These are phyloP conservation scores for Solanum sparsipilum DNA, from an alignment of 257 asterid genomes.

Conservation along the genomic window DNA sequence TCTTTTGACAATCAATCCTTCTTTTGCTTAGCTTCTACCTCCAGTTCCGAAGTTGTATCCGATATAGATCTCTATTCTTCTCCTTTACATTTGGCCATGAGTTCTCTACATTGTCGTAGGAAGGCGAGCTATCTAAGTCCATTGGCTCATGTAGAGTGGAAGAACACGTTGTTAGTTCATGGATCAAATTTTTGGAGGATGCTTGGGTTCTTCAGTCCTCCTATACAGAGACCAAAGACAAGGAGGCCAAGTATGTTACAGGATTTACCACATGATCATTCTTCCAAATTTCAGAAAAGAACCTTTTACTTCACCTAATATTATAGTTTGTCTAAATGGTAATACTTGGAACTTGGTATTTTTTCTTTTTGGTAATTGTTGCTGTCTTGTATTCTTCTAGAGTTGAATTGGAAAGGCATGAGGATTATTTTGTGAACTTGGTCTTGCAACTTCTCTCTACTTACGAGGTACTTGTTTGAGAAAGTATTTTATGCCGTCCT, in stretches of 20 bases:
- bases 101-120: slow-evolving; percentile 28
- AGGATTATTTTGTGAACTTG: slow-evolving; percentile 63
- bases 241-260: slow-evolving; percentile 50
- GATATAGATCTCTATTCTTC: not conserved
- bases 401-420: slow-evolving; percentile 84
- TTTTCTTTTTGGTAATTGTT: not conserved
- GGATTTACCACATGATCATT: not conserved
- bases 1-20: not conserved
- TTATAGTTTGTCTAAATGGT: not conserved
- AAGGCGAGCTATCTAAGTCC: slow-evolving; percentile 66
- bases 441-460: slow-evolving; percentile 60
- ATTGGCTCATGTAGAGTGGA: slow-evolving; percentile 65
- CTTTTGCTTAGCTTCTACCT: slow-evolving; percentile 4
- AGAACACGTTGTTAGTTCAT: slow-evolving; percentile 57
- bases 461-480: slow-evolving; percentile 56
- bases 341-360: not conserved
- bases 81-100: not conserved
- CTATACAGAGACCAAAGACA: slow-evolving; percentile 54
- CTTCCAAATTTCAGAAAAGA: not conserved
- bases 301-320: not conserved
- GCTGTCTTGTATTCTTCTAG: slow-evolving; percentile 25
- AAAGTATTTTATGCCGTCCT: not conserved
- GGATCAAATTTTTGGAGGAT: slow-evolving; percentile 90
- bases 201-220: slow-evolving; percentile 92
- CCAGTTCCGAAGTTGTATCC: not conserved